These are phyloP conservation scores for Candida xiaguanensis DNA, from an alignment of 805 yeast species.

Conservation along the genomic window DNA sequence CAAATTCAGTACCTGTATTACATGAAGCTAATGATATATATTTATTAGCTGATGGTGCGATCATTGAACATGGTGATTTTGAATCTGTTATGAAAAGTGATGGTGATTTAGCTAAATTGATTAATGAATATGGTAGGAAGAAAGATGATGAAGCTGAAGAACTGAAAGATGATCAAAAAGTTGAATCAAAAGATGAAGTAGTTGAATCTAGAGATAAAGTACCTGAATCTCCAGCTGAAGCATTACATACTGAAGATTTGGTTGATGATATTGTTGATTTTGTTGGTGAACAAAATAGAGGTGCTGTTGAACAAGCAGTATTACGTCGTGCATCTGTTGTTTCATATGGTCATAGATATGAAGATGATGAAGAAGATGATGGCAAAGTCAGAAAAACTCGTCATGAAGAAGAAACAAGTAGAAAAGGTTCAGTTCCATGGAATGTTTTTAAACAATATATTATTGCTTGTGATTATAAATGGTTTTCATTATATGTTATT, in stretches of 20 bases:
- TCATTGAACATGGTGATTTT: slow-evolving; percentile 46
- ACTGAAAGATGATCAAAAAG: too few relatives aligned
- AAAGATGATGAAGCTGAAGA: slow-evolving; percentile 15
- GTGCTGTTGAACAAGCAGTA: slow-evolving; percentile 11
- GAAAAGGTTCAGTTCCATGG: slow-evolving; percentile 28
- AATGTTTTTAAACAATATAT: slow-evolving; percentile 25
- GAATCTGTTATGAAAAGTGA: slow-evolving; percentile 39
- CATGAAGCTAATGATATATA: slow-evolving; percentile 32
- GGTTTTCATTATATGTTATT: slow-evolving; percentile 20
- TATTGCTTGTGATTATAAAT: slow-evolving; percentile 29
- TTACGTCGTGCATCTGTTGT: slow-evolving; percentile 27
- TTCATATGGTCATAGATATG: slow-evolving; percentile 31
- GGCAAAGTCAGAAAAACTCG: slow-evolving; percentile 16
- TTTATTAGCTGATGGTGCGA: slow-evolving; percentile 24
- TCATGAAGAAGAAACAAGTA: slow-evolving; percentile 23
- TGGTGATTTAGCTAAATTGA: slow-evolving; percentile 31
- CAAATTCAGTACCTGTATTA: slow-evolving; percentile 35
- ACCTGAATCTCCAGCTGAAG: slow-evolving; percentile 12
- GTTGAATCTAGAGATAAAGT: too few relatives aligned
- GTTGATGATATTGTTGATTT: slow-evolving; percentile 8
- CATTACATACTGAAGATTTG: slow-evolving; percentile 8
- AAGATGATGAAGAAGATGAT: slow-evolving; percentile 23
- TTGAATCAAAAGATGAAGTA: too few relatives aligned
- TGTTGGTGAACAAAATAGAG: slow-evolving; percentile 8
- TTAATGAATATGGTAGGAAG: slow-evolving; percentile 28